Conservation (phyloP, 768 basidiomycete species). For the Mycena amicta region DNA sequence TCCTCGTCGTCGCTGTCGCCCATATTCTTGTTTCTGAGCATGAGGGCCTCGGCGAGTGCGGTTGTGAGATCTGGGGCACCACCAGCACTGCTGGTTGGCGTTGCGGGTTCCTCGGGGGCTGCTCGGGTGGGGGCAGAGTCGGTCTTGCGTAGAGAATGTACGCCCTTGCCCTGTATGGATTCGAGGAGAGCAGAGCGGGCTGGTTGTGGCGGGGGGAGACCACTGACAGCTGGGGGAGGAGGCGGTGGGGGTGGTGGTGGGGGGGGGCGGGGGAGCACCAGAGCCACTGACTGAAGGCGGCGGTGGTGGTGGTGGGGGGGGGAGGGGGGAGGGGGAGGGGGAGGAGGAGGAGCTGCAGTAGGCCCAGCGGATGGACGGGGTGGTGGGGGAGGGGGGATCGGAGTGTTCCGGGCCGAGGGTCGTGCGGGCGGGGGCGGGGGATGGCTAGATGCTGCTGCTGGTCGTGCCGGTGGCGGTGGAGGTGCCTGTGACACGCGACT, state of each 20-base stretch:
- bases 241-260: conserved; percentile 49
- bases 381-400: conserved; percentile 37
- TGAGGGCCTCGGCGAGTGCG: conserved; percentile 81
- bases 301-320: conserved; percentile 52
- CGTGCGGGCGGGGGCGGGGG: conserved; percentile 43
- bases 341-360: conserved; percentile 41
- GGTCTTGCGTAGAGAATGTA: conserved; percentile 69
- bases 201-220: conserved; percentile 54
- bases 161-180: conserved; percentile 81
- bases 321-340: conserved; percentile 38
- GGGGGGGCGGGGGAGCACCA: conserved; percentile 31
- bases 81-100: conserved; percentile 40
- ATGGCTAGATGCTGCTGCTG: conserved; percentile 31
- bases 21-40: conserved; percentile 82
- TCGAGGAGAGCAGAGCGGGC: conserved; percentile 71
- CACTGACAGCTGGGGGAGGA: conserved; percentile 28
- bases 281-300: conserved; percentile 35
- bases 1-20: conserved; percentile 86
- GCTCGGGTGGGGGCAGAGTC: conserved; percentile 41
- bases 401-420: conserved; percentile 37
- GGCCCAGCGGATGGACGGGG: conserved; percentile 32
- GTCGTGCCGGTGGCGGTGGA: conserved; percentile 41
- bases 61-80: conserved; percentile 74
- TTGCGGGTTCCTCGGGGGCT: conserved; percentile 35
- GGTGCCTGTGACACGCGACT: conserved; percentile 29